Base-by-base conservation (phyloP, 164 flowering plant species). In the Vitis riparia region DNA sequence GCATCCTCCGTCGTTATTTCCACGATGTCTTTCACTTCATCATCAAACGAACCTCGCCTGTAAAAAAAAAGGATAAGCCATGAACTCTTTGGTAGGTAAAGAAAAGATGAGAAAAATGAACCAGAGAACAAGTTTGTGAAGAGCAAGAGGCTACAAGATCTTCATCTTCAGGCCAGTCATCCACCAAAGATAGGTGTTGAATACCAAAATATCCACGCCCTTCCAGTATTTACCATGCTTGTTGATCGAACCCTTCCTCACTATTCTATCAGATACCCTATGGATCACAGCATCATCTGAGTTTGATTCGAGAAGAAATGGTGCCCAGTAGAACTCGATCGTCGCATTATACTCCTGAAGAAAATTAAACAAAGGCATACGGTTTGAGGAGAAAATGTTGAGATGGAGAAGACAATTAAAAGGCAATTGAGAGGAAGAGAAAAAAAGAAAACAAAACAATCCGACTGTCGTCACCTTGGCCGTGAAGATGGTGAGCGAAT, bases 241-340 rank as follows among this genome's bases (percentile, higher is more conserved):
- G 50, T 76, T 79, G 53, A 89, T 86, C 1, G 94, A 89, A 7
- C 87, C 90, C 79, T 78, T 85, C 47, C 90, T 66, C 2, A 89
- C 88, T 11, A 88, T 65, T 68, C 94, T 74, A 32, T 89, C 92
- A 0, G 86, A 59, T 59, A 89, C 55, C 60, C 90, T 70, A 70
- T 89, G 94, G n/a, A 82, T 51, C 1, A 82, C 76, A 12, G 94
- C 89, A 71, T 88, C 64, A 50, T 89, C 94, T 0, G 94, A 79
- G 59, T 89, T 90, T 5, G 99, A 96, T 81, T 96, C 97, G 3
- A 96, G 79, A 32, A 96, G 88, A 73, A 96, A 89, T 19, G 99
- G 98, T 5, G 98, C 98, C 98, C 99, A 96, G 65, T 90, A 96
- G 77, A 93, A 96, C 75, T 96, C 99, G 10, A 96, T 84, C 11